A percentile compares a stretch with the other conserved stretches of the same genome.
phyloP scores from a whole-genome alignment of 2,329 filamentous ascomycete genomes.

The Daldinia sp. region DNA sequence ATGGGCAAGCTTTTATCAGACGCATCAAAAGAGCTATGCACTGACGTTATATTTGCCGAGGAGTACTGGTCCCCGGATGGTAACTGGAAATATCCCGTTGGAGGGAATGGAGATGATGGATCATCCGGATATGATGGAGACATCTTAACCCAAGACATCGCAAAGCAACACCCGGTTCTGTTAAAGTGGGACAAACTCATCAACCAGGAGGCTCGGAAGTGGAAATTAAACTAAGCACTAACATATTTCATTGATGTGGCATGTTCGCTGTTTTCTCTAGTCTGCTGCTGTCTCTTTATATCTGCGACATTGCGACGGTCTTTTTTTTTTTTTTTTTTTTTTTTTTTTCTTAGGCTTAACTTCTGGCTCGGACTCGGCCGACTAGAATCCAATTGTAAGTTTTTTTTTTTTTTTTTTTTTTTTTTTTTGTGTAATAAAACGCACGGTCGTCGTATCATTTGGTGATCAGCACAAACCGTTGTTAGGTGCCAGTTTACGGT shows the following conservation, averaged over 20 bases:
- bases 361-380: too few relatives aligned
- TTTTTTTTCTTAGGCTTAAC: too few relatives aligned
- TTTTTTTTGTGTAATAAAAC: background rate
- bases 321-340: too few relatives aligned
- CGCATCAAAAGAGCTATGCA: constrained; percentile 70
- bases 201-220: constrained; percentile 56
- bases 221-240: constrained; percentile 40
- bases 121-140: constrained; percentile 47
- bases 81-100: constrained; percentile 75
- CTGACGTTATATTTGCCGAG: constrained; percentile 71
- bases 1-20: constrained; percentile 56
- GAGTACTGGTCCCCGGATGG: constrained; percentile 78
- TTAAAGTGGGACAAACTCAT: constrained; percentile 68
- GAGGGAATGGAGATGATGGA: constrained; percentile 41
- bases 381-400: too few relatives aligned
- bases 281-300: background rate
- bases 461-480: background rate
- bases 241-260: background rate
- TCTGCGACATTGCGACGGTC: background rate
- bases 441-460: background rate
- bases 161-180: constrained; percentile 75
- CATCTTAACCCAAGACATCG: constrained; percentile 68
- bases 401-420: too few relatives aligned
- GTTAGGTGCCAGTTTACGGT: background rate
- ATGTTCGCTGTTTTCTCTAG: background rate